Percentiles rank a stretch among this genome's conserved stretches.
Evolutionary conservation across 768 basidiomycete species (phyloP).

Genomic region (Podaxis sp.): DNA sequence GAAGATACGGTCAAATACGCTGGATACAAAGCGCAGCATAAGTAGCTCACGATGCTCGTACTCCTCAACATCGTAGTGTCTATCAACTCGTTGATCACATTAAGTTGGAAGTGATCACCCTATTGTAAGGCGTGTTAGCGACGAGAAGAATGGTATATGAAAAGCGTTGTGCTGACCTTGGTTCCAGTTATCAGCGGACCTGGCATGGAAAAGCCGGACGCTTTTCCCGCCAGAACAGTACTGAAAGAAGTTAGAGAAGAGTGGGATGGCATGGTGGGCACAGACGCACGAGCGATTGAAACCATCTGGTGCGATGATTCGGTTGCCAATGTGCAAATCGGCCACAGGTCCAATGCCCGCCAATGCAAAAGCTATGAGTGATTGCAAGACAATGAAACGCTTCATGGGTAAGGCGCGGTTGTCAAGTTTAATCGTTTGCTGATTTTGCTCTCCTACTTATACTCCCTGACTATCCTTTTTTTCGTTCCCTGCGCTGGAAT

Average conservation of each 20-base stretch:
- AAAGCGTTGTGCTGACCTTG: constrained; percentile 17
- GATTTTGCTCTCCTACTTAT: neutral
- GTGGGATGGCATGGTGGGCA: neutral
- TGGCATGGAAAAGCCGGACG: constrained; percentile 19
- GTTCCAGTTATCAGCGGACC: constrained; percentile 26
- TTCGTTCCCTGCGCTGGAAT: neutral
- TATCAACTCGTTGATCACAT: constrained; percentile 41
- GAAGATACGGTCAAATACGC: neutral
- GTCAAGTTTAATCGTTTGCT: neutral
- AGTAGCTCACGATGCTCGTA: constrained; percentile 43
- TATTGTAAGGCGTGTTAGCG: constrained; percentile 12
- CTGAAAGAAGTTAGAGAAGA: constrained; percentile 12
- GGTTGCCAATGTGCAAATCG: constrained; percentile 36
- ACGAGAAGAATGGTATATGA: neutral
- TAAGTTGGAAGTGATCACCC: constrained; percentile 40
- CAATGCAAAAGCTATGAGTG: constrained; percentile 7
- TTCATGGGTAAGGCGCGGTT: neutral
- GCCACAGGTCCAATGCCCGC: constrained; percentile 25
- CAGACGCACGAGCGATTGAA: constrained; percentile 34
- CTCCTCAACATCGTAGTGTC: constrained; percentile 45
- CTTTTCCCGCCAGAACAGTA: constrained; percentile 26
- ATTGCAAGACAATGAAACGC: neutral
- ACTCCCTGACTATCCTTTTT: neutral
- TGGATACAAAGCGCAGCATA: neutral
- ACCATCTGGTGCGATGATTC: constrained; percentile 45